phyloP scores from a whole-genome alignment of 108 stramenopile species.

The Skeletonema tropicum region DNA sequence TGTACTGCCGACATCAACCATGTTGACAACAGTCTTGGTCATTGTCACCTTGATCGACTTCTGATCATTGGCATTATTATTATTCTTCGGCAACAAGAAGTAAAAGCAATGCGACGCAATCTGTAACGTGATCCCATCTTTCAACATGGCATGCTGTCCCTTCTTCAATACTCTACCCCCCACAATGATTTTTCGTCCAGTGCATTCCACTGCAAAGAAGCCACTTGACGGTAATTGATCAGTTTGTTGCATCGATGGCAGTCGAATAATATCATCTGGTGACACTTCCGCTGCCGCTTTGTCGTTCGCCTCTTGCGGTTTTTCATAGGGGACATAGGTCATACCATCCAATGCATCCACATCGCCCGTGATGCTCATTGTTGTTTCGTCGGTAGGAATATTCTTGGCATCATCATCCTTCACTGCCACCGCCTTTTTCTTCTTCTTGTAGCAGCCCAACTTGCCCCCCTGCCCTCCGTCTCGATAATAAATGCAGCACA shows the following conservation, averaged over 20 bases:
- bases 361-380: background rate
- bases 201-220: slow-evolving; percentile 72
- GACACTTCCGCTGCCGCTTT: background rate
- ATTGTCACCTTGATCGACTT: slow-evolving; percentile 15
- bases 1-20: background rate
- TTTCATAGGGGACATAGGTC: slow-evolving; percentile 11
- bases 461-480: slow-evolving; percentile 3
- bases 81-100: slow-evolving; percentile 30
- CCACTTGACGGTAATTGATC: slow-evolving; percentile 40
- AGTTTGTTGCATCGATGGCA: slow-evolving; percentile 16
- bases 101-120: slow-evolving; percentile 28
- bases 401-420: background rate
- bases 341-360: background rate
- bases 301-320: background rate
- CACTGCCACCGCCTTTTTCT: background rate
- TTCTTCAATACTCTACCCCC: background rate
- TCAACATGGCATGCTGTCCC: slow-evolving; percentile 31
- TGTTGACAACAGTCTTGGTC: background rate
- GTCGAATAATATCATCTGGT: slow-evolving; percentile 7
- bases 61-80: background rate
- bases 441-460: slow-evolving; percentile 22
- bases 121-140: slow-evolving; percentile 10
- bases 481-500: slow-evolving; percentile 19
- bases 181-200: slow-evolving; percentile 64
- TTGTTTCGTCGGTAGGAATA: background rate